Evolutionary conservation across 306 rosid species (phyloP), one percentile per base, ranked within the genome.

Genomic region (Cicer yamashitae): DNA sequence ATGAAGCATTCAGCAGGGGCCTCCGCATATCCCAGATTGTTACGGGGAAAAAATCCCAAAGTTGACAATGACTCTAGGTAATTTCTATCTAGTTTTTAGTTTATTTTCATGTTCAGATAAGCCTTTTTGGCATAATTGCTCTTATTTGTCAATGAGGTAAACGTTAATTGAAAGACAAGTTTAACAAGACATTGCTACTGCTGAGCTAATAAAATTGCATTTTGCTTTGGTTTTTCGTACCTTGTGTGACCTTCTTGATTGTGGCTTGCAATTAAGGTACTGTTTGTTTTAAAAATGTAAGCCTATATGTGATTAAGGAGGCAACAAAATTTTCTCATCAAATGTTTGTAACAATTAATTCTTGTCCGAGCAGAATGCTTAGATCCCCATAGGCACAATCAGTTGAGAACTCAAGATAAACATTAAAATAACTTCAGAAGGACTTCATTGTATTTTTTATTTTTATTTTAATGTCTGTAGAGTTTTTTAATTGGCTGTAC

Each of bases 21-120:
- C 85, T 84, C 51, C 85, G 85, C 65, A 84, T 84, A 63, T 84
- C 77, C 85, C 88, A 77, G 78, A 77, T 84, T 69, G 48, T 84
- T 22, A 84, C 85, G 9, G 85, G 88, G 22, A 91, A 94, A 67
- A 92, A 91, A 37, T 75, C 91, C 7, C 87, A 60, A 78, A 69
- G 68, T 7, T 71, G 90, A 91, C 65, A 38, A 58, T 80, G 87
- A 73, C 43, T 79, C 67, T 47, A 89, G 97, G 96, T 91, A 89
- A 69, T 70, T 73, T 83, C 70, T 56, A 43, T 46, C 62, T 11
- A 18, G 70, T 17, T 51, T 74, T 50, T 70, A 12, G 15, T 60
- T 25, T 13, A 63, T 37, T 66, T 76, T n/a, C 10, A 53, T 63
- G 47, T 18, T 75, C 25, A 57, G 68, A 65, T 66, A 64, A 14